phyloP scores from a whole-genome alignment of 371 early-diverging fungal genomes.

The Ecytonucleospora hepatopenaei region DNA sequence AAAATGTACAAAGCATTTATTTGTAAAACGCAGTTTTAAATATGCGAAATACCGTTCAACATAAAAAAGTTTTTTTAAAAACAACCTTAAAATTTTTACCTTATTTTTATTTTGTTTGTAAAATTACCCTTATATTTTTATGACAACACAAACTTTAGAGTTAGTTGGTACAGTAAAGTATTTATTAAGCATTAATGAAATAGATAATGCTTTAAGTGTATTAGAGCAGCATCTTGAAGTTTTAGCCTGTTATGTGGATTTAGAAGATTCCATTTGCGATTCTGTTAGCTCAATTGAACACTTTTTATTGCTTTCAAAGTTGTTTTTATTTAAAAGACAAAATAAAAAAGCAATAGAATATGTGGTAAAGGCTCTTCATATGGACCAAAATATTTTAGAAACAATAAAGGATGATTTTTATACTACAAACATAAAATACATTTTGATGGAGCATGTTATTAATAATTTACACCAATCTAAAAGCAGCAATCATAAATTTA shows the following conservation, averaged over 20 bases:
- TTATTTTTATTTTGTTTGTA: constrained; percentile 2
- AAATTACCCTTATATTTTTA: too few relatives aligned
- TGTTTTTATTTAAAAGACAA: neutral
- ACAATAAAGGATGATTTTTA: too few relatives aligned
- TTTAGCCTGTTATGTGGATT: neutral
- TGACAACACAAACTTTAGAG: neutral
- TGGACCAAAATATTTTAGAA: neutral
- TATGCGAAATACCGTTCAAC: too few relatives aligned
- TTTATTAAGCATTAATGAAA: neutral
- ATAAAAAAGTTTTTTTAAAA: too few relatives aligned
- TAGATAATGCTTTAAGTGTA: neutral
- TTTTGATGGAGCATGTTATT: neutral
- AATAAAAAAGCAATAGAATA: neutral
- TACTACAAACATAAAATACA: neutral
- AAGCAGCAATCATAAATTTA: neutral
- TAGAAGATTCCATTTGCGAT: neutral
- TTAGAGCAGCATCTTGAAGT: neutral
- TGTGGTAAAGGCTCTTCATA: neutral
- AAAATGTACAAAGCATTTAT: too few relatives aligned
- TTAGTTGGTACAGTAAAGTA: neutral
- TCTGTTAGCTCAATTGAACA: neutral
- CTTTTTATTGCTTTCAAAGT: neutral
- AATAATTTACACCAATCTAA: too few relatives aligned
- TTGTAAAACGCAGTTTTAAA: too few relatives aligned
- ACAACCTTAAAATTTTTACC: too few relatives aligned